Percentiles rank a stretch among this genome's conserved stretches.
These are phyloP conservation scores for Apophysomyces ossiformis DNA, from an alignment of 371 early-diverging fungal genomes.

Conservation along the genomic window DNA sequence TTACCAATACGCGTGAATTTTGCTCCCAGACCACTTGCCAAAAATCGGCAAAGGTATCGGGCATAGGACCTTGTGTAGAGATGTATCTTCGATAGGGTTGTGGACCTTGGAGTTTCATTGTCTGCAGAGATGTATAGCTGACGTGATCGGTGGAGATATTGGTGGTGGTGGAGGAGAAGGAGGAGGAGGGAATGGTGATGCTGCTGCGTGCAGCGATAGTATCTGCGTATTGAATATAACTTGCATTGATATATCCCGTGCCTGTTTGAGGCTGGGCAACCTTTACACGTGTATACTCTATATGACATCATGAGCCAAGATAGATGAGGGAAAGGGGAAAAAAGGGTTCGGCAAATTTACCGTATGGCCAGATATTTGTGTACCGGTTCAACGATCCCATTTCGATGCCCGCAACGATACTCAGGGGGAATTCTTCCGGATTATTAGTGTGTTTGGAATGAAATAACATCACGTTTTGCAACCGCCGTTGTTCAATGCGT, in stretches of 20 bases:
- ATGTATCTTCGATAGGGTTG: conserved; percentile 66
- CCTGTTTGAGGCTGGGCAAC: conserved; percentile 30
- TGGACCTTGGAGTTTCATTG: conserved; percentile 27
- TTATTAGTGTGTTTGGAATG: conserved; percentile 50
- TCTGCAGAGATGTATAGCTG: conserved; percentile 21
- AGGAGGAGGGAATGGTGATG: too few relatives aligned
- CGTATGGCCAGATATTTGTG: conserved; percentile 78
- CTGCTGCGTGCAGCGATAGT: conserved; percentile 6
- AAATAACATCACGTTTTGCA: conserved; percentile 66
- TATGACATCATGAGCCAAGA: conserved; percentile 22
- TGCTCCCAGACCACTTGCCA: conserved; percentile 94
- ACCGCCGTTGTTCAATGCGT: conserved; percentile 61
- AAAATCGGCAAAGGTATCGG: conserved; percentile 83
- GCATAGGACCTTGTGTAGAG: conserved; percentile 89
- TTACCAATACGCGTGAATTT: conserved; percentile 75
- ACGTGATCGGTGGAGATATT: conserved; percentile 17
- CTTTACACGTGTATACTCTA: conserved; percentile 62
- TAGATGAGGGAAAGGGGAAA: conserved; percentile 7
- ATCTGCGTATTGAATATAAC: conserved; percentile 41
- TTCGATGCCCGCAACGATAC: conserved; percentile 70
- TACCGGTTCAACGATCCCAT: conserved; percentile 76
- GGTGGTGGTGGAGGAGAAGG: too few relatives aligned
- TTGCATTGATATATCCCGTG: conserved; percentile 87
- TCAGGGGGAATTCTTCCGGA: conserved; percentile 52
- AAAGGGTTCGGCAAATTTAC: conserved; percentile 44